These are phyloP conservation scores for Ophioceras dolichostomum DNA, from an alignment of 2,329 filamentous ascomycete genomes.

Conservation along the genomic window DNA sequence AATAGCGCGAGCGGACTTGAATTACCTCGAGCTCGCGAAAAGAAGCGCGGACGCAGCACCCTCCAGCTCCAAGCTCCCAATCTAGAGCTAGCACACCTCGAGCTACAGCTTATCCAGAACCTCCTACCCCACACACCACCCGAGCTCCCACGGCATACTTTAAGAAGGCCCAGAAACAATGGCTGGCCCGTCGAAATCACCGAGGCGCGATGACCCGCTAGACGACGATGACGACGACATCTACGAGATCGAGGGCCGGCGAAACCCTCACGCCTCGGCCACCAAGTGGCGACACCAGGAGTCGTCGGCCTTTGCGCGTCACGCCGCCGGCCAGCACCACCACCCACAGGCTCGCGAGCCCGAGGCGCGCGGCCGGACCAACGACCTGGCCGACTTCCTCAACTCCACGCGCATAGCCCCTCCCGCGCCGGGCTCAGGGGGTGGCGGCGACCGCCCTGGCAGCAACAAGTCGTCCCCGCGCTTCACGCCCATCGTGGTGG, in stretches of 20 bases:
- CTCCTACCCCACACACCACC: too few relatives aligned
- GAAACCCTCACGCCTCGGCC: slow-evolving; percentile 42
- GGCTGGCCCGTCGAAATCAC: slow-evolving; percentile 2
- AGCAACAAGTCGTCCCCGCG: too few relatives aligned
- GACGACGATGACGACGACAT: slow-evolving; percentile 13
- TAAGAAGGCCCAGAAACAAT: too few relatives aligned
- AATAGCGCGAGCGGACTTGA: too few relatives aligned
- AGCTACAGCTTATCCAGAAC: too few relatives aligned
- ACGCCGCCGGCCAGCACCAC: slow-evolving; percentile 24
- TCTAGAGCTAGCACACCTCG: too few relatives aligned
- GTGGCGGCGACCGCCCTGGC: slow-evolving; percentile 15
- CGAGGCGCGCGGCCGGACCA: slow-evolving; percentile 28
- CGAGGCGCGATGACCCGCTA: slow-evolving; percentile 5
- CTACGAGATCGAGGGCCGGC: slow-evolving; percentile 17
- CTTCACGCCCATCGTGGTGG: slow-evolving; percentile 37
- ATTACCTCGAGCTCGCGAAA: too few relatives aligned
- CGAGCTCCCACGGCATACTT: too few relatives aligned
- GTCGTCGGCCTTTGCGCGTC: slow-evolving; percentile 39
- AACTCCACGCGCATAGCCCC: slow-evolving; percentile 40
- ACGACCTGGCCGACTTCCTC: slow-evolving; percentile 42
- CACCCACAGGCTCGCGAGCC: slow-evolving; percentile 19
- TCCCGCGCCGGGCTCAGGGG: slow-evolving; percentile 2
- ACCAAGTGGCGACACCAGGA: slow-evolving; percentile 54
- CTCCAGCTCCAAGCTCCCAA: too few relatives aligned
- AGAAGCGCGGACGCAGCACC: too few relatives aligned